A percentile compares a stretch with the other conserved stretches of the same genome.
Evolutionary conservation across 2,329 filamentous ascomycete species (phyloP).

Genomic region (Beauveria asiatica): DNA sequence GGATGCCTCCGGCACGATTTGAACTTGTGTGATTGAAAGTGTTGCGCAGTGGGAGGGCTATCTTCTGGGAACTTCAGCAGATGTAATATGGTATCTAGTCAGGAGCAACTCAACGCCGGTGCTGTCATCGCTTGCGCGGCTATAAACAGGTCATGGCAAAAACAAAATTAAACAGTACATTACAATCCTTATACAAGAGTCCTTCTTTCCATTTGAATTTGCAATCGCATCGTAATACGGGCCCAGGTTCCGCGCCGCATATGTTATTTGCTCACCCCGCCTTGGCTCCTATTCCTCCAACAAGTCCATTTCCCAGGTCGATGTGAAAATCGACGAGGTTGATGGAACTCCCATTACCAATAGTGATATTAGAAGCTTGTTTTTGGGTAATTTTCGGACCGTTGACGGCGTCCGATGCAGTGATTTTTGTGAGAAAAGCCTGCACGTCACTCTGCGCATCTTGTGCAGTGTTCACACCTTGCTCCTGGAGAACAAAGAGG

Average conservation of each 20-base stretch:
- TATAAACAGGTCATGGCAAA: conserved; percentile 4
- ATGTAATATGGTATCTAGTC: conserved; percentile 4
- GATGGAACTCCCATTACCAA: conserved; percentile 38
- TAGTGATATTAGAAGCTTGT: conserved; percentile 32
- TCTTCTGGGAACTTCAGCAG: not conserved
- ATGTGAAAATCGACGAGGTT: conserved; percentile 42
- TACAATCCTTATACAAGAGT: conserved; percentile 11
- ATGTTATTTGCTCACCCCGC: not conserved
- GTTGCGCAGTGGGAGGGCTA: not conserved
- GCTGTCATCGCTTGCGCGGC: not conserved
- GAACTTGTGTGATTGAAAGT: not conserved
- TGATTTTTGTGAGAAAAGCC: conserved; percentile 38
- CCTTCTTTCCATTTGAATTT: not conserved
- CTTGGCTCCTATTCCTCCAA: not conserved
- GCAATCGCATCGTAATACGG: not conserved
- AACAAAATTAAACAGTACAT: conserved; percentile 8
- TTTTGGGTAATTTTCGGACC: conserved; percentile 27
- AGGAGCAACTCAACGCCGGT: conserved; percentile 4
- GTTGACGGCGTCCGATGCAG: conserved; percentile 21
- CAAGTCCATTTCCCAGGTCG: conserved; percentile 24
- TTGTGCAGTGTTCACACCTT: conserved; percentile 41
- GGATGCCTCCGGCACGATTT: too few relatives aligned
- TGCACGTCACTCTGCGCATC: conserved; percentile 47
- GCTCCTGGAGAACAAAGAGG: conserved; percentile 52
- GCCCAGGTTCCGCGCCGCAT: not conserved